Conservation (phyloP, 2,329 filamentous ascomycete species). For the Alternaria metachromatica region DNA sequence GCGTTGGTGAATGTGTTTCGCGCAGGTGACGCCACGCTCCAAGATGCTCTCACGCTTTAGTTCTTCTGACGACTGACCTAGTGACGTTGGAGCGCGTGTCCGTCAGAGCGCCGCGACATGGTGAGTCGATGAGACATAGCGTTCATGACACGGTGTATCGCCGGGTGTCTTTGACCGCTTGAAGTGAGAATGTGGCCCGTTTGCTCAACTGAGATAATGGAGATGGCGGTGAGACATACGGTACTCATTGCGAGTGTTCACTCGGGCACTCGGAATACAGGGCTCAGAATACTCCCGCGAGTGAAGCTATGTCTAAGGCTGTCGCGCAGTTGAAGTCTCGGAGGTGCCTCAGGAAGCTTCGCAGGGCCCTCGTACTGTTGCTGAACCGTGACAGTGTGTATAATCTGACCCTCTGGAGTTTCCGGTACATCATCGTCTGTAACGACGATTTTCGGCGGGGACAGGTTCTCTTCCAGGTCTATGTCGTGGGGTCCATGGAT, state of each 20-base stretch:
- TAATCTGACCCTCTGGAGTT: conserved; percentile 14
- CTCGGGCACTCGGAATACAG: too few relatives aligned
- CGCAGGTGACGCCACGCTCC: neutral
- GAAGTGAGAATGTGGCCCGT: neutral
- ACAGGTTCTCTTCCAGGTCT: neutral
- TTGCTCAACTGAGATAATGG: neutral
- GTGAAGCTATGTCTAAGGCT: conserved; percentile 32
- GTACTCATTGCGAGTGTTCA: neutral
- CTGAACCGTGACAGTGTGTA: conserved; percentile 26
- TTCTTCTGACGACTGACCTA: neutral
- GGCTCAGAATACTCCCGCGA: conserved; percentile 20
- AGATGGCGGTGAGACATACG: neutral
- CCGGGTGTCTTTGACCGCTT: neutral
- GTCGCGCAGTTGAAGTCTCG: conserved; percentile 25
- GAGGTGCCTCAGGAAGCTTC: conserved; percentile 10
- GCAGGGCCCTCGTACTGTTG: conserved; percentile 26
- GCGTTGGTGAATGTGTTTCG: neutral
- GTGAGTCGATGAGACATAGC: neutral
- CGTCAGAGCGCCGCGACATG: neutral
- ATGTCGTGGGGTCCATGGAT: conserved; percentile 11
- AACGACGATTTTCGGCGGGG: neutral
- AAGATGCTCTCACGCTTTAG: neutral
- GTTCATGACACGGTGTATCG: neutral
- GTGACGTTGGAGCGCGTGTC: neutral
- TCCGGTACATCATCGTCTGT: neutral